These are phyloP conservation scores for Schwanniomyces polymorphus DNA, from an alignment of 805 yeast species.

Conservation along the genomic window DNA sequence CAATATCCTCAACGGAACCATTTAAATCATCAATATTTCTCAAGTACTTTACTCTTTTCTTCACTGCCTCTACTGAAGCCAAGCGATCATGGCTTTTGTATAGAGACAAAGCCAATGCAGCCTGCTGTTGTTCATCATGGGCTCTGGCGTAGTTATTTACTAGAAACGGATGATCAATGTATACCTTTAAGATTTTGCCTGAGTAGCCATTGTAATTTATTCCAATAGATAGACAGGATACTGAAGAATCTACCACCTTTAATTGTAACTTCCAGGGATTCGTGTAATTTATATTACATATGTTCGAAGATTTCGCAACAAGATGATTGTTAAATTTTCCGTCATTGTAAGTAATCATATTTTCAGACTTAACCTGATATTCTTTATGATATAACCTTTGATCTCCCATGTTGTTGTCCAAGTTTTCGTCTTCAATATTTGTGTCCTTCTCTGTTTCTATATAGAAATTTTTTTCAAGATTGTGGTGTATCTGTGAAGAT, in stretches of 20 bases:
- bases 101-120: not conserved
- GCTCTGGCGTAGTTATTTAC: slow-evolving; percentile 4
- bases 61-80: slow-evolving; percentile 3
- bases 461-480: not conserved
- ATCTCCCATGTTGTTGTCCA: too few relatives aligned
- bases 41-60: slow-evolving; percentile 11
- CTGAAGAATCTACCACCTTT: slow-evolving; percentile 9
- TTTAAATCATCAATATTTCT: slow-evolving; percentile 11
- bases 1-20: slow-evolving; percentile 18
- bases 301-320: not conserved
- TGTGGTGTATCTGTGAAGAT: not conserved
- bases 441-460: not conserved
- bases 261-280: not conserved
- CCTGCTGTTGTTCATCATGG: slow-evolving; percentile 2
- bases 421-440: not conserved
- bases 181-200: slow-evolving; percentile 10
- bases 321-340: not conserved
- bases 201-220: slow-evolving; percentile 19
- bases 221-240: slow-evolving; percentile 18
- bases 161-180: slow-evolving; percentile 3
- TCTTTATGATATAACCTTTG: too few relatives aligned
- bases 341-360: too few relatives aligned
- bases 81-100: not conserved
- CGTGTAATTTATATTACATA: not conserved
- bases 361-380: too few relatives aligned